phyloP scores from a whole-genome alignment of 2,329 filamentous ascomycete genomes.

The Alternaria infectoria region DNA sequence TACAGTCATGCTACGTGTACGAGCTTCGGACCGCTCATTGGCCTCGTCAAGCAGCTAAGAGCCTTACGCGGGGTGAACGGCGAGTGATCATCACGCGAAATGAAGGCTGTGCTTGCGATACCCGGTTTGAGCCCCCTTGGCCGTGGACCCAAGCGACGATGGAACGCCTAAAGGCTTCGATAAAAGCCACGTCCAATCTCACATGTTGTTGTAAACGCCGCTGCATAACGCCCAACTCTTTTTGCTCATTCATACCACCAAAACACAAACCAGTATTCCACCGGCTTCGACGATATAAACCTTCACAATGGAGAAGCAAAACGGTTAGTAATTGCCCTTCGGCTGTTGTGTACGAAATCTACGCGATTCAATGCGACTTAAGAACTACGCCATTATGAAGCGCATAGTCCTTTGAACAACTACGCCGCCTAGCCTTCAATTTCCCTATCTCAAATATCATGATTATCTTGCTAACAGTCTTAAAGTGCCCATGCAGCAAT shows the following conservation, averaged over 20 bases:
- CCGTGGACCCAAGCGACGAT: slow-evolving; percentile 9
- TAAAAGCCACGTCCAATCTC: slow-evolving; percentile 7
- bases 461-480: slow-evolving; percentile 18
- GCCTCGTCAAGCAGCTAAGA: slow-evolving; percentile 3
- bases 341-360: neutral
- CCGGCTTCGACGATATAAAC: neutral
- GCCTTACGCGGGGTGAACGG: slow-evolving; percentile 1
- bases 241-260: neutral
- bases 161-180: slow-evolving; percentile 24
- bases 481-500: slow-evolving; percentile 48
- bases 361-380: neutral
- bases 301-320: slow-evolving; percentile 45
- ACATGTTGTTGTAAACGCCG: neutral
- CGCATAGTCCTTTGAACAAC: neutral
- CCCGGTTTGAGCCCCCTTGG: slow-evolving; percentile 15
- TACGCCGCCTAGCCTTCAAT: neutral
- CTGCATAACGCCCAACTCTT: neutral
- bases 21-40: slow-evolving; percentile 10
- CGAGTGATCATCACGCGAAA: slow-evolving; percentile 16
- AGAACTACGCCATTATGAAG: neutral
- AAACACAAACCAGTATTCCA: neutral
- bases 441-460: neutral
- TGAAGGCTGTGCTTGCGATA: slow-evolving; percentile 27
- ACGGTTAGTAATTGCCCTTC: slow-evolving; percentile 31
- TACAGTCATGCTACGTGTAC: slow-evolving; percentile 4